phyloP scores from a whole-genome alignment of 192 early-diverging fungal genomes.

The Coemansia sp. region DNA sequence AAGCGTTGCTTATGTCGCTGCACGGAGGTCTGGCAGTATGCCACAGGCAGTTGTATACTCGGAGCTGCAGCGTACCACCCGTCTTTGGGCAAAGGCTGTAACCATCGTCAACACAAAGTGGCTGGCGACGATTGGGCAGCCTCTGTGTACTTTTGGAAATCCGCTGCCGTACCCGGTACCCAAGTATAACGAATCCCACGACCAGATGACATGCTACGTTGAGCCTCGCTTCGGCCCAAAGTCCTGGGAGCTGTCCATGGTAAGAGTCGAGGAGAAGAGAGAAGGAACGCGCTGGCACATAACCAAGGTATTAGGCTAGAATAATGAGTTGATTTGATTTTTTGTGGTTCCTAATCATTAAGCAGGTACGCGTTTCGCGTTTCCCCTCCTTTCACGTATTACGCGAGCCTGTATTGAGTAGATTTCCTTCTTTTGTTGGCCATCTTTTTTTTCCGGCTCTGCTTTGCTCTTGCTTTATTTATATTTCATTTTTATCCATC shows the following conservation, averaged over 20 bases:
- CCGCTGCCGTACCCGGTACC: conserved; percentile 76
- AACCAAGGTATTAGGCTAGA: conserved; percentile 39
- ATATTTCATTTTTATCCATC: neutral
- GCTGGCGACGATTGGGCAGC: conserved; percentile 75
- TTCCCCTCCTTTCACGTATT: neutral
- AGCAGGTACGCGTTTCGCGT: neutral
- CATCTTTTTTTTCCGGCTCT: neutral
- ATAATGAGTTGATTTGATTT: no score
- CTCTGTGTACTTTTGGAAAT: conserved; percentile 72
- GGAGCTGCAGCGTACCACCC: conserved; percentile 64
- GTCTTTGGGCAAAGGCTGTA: conserved; percentile 71
- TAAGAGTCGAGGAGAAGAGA: conserved; percentile 64
- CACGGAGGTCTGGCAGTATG: conserved; percentile 51
- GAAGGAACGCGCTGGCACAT: conserved; percentile 66
- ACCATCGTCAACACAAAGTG: conserved; percentile 77
- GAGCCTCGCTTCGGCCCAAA: conserved; percentile 70
- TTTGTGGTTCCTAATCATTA: neutral
- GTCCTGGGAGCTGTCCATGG: conserved; percentile 67
- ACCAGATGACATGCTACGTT: conserved; percentile 60
- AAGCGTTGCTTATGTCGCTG: conserved; percentile 59
- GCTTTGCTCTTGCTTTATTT: neutral
- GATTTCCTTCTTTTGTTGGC: neutral
- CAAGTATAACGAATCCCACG: conserved; percentile 65
- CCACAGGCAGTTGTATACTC: conserved; percentile 73
- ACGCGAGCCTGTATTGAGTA: neutral